These are phyloP conservation scores for Aspergillus ustus DNA, from an alignment of 2,329 filamentous ascomycete species.

Conservation along the genomic window DNA sequence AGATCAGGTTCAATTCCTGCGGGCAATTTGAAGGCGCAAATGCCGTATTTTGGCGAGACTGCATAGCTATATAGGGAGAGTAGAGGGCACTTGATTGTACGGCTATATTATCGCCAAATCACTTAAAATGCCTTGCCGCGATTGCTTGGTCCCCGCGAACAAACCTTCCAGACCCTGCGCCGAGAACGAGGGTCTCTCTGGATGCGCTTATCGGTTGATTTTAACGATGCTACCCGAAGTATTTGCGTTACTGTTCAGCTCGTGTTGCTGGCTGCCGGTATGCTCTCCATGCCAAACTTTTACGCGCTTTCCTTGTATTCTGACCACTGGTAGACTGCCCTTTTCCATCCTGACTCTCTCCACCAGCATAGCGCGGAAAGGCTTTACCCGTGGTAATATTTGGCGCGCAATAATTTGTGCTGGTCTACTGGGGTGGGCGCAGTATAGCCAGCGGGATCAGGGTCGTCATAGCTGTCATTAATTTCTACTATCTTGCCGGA, in stretches of 20 bases:
- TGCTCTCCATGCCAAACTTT: conserved; percentile 18
- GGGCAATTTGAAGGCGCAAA: background rate
- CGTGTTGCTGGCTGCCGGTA: conserved; percentile 4
- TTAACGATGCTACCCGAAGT: conserved; percentile 21
- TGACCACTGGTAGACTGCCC: conserved; percentile 13
- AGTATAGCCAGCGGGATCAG: conserved; percentile 16
- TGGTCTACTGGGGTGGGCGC: conserved; percentile 19
- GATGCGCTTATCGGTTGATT: background rate
- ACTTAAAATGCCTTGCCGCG: conserved; percentile 4
- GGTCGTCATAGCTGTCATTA: conserved; percentile 24
- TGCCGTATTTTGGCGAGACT: background rate
- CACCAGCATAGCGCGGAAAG: conserved; percentile 18
- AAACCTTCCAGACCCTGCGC: background rate
- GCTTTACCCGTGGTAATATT: conserved; percentile 21
- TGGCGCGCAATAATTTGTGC: conserved; percentile 22
- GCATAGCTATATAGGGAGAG: background rate
- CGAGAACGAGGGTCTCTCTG: conserved; percentile 2
- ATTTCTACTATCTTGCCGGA: conserved; percentile 5
- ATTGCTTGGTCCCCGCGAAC: background rate
- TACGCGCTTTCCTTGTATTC: conserved; percentile 14
- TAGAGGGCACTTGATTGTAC: background rate
- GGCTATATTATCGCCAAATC: background rate
- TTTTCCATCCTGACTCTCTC: conserved; percentile 21
- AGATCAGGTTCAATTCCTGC: background rate
- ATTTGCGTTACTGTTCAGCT: conserved; percentile 15